Evolutionary conservation across 2,329 filamentous ascomycete genomes (phyloP), one percentile per base, ranked within the genome.

Genomic region (Fusarium gaditjirri): DNA sequence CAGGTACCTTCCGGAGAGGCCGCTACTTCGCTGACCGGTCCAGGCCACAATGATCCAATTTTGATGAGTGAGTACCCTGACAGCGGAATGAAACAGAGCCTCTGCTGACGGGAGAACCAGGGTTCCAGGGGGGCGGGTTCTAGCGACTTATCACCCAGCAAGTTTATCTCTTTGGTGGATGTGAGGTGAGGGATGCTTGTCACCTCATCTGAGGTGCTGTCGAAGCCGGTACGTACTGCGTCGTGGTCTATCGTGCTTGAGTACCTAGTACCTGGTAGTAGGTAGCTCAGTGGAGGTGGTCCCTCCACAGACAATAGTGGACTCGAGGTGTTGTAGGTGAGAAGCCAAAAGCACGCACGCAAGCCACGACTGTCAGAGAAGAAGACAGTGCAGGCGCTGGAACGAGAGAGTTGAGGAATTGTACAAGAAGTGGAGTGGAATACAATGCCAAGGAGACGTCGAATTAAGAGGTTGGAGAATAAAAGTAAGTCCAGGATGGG

Each of bases 1-100:
- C 56, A 69, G 46, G 59, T 65, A 72, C 70, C 55, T 43, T 70
- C 65, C 70, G 70, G 70, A 73, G 61, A 72, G 65, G 70, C 70
- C 70, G 70, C 68, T 71, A 49, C 53, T 58, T 71, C 53, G 61
- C 56, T 73, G 66, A 70, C 70, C 49, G 65, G 70, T 73, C 70
- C 61, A 73, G 70, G 70, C 61, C 70, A 73, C 36, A 61, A 58
- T 70, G 65, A 67, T 71, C 68, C 53, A 71, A 49, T 68, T 71
- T 71, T 68, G 62, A 70, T 54, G 68, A 64, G 42, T 38, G 66
- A 61, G 55, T 54, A 67, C 70, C 65, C 70, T 73, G 65, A 70
- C 47, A 25, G 61, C 52, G 53, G 54, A 69, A 69, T 72, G 69
- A 35, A 72, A 63, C 53, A 72, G 50, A 72, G 61, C 56, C 65